Conservation (phyloP, 768 basidiomycete genomes). For the Leccinum imitatum region DNA sequence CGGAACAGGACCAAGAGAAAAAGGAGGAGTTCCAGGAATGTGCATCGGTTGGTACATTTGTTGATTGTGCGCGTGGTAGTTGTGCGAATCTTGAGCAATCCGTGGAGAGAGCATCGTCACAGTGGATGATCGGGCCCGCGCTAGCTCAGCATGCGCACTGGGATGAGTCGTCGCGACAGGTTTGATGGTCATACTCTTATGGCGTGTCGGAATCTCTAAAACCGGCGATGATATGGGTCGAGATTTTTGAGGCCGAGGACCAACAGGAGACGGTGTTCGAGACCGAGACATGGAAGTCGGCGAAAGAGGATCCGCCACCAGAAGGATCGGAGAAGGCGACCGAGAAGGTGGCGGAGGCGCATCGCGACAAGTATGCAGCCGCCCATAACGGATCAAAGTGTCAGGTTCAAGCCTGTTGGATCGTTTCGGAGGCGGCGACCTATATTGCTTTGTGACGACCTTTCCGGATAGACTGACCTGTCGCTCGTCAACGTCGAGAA, state of each 20-base stretch:
- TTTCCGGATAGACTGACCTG: conserved; percentile 24
- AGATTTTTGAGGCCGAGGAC: conserved; percentile 42
- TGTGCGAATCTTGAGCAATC: conserved; percentile 29
- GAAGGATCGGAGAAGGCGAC: conserved; percentile 28
- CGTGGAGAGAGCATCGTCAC: conserved; percentile 27
- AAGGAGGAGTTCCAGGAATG: conserved; percentile 22
- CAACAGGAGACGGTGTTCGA: conserved; percentile 49
- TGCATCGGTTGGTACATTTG: conserved; percentile 33
- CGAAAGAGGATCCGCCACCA: conserved; percentile 13
- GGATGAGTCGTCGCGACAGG: conserved; percentile 19
- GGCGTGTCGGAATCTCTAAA: conserved; percentile 28
- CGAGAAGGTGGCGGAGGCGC: conserved; percentile 31
- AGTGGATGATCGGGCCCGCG: conserved; percentile 31
- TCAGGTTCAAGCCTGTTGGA: conserved; percentile 18
- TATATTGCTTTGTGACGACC: conserved; percentile 42
- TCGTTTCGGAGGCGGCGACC: conserved; percentile 39
- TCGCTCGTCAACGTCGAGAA: conserved; percentile 34
- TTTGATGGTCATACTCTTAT: conserved; percentile 32
- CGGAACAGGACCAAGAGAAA: conserved; percentile 2
- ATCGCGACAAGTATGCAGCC: conserved; percentile 27
- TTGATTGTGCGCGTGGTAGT: conserved; percentile 33
- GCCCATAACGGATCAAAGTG: conserved; percentile 8
- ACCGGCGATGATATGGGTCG: conserved; percentile 32
- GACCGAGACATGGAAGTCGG: conserved; percentile 34
- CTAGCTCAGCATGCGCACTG: conserved; percentile 23